These are phyloP conservation scores for Ophiostoma himal-ulmi DNA, from an alignment of 2,329 filamentous ascomycete species.

Conservation along the genomic window DNA sequence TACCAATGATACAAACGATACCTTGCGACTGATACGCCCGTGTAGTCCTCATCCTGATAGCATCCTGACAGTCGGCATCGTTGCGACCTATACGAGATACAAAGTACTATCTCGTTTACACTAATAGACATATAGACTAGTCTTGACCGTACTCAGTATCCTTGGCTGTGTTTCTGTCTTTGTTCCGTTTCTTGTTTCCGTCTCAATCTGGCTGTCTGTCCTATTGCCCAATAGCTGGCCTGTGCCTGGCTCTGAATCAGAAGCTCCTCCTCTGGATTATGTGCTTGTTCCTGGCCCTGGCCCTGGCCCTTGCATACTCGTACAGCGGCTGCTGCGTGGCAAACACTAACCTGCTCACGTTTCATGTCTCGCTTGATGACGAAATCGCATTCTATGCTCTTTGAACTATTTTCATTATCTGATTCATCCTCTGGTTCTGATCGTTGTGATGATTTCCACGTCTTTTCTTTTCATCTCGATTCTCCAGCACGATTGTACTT, in stretches of 20 bases:
- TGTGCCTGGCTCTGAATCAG: background rate
- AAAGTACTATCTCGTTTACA: background rate
- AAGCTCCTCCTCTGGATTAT: too few relatives aligned
- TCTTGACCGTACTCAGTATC: background rate
- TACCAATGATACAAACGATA: background rate
- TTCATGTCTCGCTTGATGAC: conserved; percentile 1
- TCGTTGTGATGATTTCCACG: background rate
- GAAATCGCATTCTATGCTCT: background rate
- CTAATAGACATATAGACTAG: background rate
- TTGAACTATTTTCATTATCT: background rate
- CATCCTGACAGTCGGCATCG: background rate
- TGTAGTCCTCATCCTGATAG: background rate
- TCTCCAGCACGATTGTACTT: background rate
- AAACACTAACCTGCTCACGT: conserved; percentile 1
- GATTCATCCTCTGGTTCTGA: background rate
- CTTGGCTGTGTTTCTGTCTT: background rate
- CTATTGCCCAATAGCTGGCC: background rate
- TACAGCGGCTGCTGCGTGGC: background rate
- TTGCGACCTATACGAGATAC: too few relatives aligned
- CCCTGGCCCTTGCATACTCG: background rate
- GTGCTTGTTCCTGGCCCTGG: background rate
- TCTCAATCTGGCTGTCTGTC: background rate
- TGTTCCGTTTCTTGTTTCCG: background rate
- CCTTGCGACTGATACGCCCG: too few relatives aligned
- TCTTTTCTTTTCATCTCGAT: background rate